A percentile compares a stretch with the other conserved stretches of the same genome.
Conservation (phyloP, 2,329 filamentous ascomycete genomes). For the Pseudogymnoascus sp. region DNA sequence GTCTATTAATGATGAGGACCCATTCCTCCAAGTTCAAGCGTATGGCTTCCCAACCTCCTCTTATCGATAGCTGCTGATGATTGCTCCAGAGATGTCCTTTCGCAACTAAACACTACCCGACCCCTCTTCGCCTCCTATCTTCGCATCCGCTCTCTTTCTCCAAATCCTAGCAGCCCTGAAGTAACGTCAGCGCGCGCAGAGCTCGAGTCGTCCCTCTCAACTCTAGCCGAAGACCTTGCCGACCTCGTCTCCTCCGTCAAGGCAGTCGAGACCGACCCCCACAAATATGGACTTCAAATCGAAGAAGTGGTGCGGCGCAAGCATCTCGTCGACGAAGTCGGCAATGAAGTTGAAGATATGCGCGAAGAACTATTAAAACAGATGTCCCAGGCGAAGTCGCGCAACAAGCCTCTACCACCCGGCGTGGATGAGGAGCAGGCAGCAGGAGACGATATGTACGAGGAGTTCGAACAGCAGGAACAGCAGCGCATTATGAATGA, state of each 20-base stretch:
- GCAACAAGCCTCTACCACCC: conserved; percentile 52
- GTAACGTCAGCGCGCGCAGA: conserved; percentile 70
- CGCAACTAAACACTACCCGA: conserved; percentile 71
- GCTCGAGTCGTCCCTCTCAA: conserved; percentile 56
- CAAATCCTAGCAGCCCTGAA: conserved; percentile 67
- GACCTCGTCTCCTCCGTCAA: conserved; percentile 83
- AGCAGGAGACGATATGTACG: conserved; percentile 46
- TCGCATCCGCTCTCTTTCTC: conserved; percentile 82
- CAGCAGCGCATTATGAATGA: conserved; percentile 89
- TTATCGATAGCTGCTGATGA: conserved; percentile 10
- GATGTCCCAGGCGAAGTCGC: conserved; percentile 37
- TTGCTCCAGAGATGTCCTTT: conserved; percentile 68
- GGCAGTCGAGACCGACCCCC: conserved; percentile 80
- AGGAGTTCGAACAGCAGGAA: conserved; percentile 82
- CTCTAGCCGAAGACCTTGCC: conserved; percentile 73
- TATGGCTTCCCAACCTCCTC: conserved; percentile 31
- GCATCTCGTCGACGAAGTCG: conserved; percentile 81
- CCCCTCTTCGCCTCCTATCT: conserved; percentile 91
- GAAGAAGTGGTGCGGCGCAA: conserved; percentile 76
- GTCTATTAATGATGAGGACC: conserved; percentile 60
- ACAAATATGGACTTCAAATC: conserved; percentile 76
- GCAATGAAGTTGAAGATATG: conserved; percentile 84
- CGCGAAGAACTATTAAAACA: conserved; percentile 66
- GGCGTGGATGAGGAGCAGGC: conserved; percentile 28
- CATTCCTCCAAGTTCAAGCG: conserved; percentile 67